Evolutionary conservation across 805 yeast genomes (phyloP), one percentile per base, ranked within the genome.

Genomic region (Saccharomycopsis microspora): DNA sequence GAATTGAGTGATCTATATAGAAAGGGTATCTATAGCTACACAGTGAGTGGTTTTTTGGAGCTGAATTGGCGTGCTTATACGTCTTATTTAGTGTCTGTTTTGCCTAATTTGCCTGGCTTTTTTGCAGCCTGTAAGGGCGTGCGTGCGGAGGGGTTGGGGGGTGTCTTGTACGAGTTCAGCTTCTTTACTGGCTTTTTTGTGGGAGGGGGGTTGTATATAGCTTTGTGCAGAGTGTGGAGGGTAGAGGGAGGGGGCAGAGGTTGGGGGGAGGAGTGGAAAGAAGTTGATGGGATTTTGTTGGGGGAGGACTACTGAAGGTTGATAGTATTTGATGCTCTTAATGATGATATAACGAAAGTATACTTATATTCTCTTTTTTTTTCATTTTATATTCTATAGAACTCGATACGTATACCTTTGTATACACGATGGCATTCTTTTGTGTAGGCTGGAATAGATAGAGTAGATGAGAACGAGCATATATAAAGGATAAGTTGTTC

Each of bases 61-160:
- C 56, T 76, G 62, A 85, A 85, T 60, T 85, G 94, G 93, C 71
- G 94, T 60, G 96, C 90, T 1, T 79, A 76, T 55, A 76, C 71
- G 32, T 93, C 95, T 1, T 87, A 87, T 61, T 60, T 87, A 53
- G 72, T 81, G 55, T 95, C 95, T 48, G 80, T 87, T 49, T 66
- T 78, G 35, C 93, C 94, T 41, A 87, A 86, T 58, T 80, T 87
- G 58, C 84, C 82, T 19, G 96, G 96, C 1, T 86, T 87, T 57
- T 88, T 82, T 4, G 86, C 93, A 53, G 86, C 87, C 5, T 78
- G 85, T 19, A 84, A 80, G 37, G 74, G 41, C 10, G 48, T 43
- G 6, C 93, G 85, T 8, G 93, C 95, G 32, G 65, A 66, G 41
- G 94, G 89, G 19, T 71, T 71, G 34, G 95, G 95, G 5, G 74